A percentile compares a stretch with the other conserved stretches of the same genome.
These are phyloP conservation scores for Ceriops zippeliana DNA, from an alignment of 345 rosid species.

Conservation along the genomic window DNA sequence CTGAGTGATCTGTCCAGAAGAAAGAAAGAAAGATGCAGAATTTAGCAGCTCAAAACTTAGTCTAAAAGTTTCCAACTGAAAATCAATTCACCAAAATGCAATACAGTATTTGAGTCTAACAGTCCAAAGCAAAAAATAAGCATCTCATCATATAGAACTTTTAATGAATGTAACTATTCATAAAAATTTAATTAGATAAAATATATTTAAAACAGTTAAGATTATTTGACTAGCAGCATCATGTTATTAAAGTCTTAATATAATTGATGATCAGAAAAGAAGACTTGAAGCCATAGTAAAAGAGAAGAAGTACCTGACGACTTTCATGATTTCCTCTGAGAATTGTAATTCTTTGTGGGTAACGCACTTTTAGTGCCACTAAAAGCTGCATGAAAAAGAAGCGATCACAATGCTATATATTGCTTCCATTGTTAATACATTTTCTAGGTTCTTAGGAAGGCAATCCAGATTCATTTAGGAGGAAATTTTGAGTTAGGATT, in stretches of 20 bases:
- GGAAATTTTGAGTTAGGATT: neutral
- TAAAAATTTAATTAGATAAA: neutral
- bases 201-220: neutral
- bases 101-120: neutral
- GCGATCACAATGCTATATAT: neutral
- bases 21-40: conserved; percentile 15
- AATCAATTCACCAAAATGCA: neutral
- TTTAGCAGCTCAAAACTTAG: conserved; percentile 4
- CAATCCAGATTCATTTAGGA: neutral
- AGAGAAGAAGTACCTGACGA: conserved; percentile 67
- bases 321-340: conserved; percentile 98
- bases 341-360: conserved; percentile 84
- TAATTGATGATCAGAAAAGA: neutral
- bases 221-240: neutral
- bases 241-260: neutral
- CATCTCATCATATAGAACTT: neutral
- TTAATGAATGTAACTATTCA: neutral
- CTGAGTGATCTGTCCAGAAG: conserved; percentile 77
- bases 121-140: neutral
- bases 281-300: neutral
- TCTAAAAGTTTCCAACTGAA: neutral
- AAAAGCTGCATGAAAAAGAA: conserved; percentile 45
- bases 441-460: neutral
- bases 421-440: neutral
- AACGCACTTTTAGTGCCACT: conserved; percentile 84